phyloP scores from a whole-genome alignment of 495 filamentous ascomycete species.

The Annulohypoxylon bovei region DNA sequence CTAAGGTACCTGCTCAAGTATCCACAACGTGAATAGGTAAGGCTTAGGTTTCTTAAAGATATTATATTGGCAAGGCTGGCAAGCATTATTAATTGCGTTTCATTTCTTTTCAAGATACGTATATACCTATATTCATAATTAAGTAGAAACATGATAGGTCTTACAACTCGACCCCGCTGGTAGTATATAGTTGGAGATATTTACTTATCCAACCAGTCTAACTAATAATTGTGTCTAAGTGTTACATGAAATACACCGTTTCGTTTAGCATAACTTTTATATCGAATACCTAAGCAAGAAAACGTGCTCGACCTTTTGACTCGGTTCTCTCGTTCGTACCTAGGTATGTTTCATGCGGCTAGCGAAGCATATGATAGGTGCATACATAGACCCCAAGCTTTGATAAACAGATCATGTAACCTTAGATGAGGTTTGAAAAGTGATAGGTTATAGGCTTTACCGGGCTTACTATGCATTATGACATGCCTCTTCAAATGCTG shows the following conservation, averaged over 20 bases:
- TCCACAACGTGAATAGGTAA: neutral
- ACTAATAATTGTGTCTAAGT: neutral
- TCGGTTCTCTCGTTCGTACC: neutral
- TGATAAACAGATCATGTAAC: slow-evolving; percentile 10
- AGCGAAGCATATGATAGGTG: neutral
- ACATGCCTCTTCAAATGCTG: neutral
- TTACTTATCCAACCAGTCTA: neutral
- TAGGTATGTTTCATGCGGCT: neutral
- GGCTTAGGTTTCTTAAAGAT: neutral
- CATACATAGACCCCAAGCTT: neutral
- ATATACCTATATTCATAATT: neutral
- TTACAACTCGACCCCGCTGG: slow-evolving; percentile 2
- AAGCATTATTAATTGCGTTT: neutral
- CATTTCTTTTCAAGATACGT: neutral
- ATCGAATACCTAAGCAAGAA: neutral
- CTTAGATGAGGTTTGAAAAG: neutral
- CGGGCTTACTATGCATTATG: slow-evolving; percentile 4
- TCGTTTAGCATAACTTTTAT: neutral
- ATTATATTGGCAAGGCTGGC: slow-evolving; percentile 13
- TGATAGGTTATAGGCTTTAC: slow-evolving; percentile 3
- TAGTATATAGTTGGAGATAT: neutral
- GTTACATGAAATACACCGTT: slow-evolving; percentile 9
- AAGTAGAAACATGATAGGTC: slow-evolving; percentile 6
- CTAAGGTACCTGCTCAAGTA: neutral
- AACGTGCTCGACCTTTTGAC: neutral